Percentiles rank a stretch among this genome's conserved stretches.
Conservation (phyloP, 2,329 filamentous ascomycete species). For the Fusarium begoniae region DNA sequence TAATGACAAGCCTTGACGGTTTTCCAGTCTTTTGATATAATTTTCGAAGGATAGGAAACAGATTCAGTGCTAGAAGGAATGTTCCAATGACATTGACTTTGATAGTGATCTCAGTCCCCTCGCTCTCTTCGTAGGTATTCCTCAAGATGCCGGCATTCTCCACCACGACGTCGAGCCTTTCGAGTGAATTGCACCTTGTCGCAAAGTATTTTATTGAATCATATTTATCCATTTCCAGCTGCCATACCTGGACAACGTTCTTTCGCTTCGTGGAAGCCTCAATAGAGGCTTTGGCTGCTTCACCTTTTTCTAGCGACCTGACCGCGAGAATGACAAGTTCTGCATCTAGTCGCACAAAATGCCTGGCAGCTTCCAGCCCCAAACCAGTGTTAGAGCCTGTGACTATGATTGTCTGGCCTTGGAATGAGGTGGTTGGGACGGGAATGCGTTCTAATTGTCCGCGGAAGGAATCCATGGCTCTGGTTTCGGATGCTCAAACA, state of each 20-base stretch:
- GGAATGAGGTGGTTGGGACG: background rate
- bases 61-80: background rate
- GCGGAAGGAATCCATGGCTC: background rate
- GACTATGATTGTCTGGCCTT: background rate
- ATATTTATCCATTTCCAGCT: background rate
- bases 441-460: background rate
- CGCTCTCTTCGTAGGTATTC: background rate
- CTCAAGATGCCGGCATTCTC: background rate
- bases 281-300: background rate
- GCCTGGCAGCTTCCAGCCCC: background rate
- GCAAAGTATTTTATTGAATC: background rate
- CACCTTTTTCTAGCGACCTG: background rate
- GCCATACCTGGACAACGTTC: background rate
- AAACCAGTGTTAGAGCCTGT: background rate
- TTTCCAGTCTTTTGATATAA: background rate
- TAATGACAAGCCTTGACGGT: background rate
- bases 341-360: background rate
- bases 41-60: background rate
- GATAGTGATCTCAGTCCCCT: background rate
- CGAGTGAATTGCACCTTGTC: background rate
- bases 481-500: background rate
- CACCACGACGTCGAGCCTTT: background rate
- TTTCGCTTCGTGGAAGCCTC: background rate
- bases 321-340: background rate
- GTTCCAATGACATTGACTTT: background rate